Base-by-base conservation (phyloP, 1,139 yeast genomes). In the Tardiomyces digboiensis region DNA sequence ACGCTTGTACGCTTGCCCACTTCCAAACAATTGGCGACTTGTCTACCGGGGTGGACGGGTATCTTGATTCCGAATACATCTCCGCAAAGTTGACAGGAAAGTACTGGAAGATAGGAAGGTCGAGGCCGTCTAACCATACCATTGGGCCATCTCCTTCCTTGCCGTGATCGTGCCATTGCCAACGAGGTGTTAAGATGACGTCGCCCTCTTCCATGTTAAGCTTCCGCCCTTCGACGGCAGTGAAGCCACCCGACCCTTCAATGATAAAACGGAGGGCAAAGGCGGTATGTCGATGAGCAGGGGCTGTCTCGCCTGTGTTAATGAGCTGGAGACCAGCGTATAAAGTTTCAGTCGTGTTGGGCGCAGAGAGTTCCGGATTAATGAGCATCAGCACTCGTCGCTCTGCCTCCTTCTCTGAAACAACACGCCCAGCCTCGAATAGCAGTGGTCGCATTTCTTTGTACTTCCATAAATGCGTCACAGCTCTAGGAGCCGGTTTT, bases 121-220 rank as follows among this genome's bases (percentile, higher is more conserved):
- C 60, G 8, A 56, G 48, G 10, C 60, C 60, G 39, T 56, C 60
- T 8, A 56, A 47, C 60, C 60, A 56, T 36, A 56, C 52, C 59
- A 56, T 56, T 6, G 59, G 56, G n/a, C 58, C 59, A 19, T 42
- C 38, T 6, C 60, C 60, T 36, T 56, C 59, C 39, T 56, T 56
- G 16, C 60, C 60, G 36, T 56, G 60, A 46, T 56, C 60, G 41
- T 56, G 60, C 60, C 60, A 56, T n/a, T 50, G 46, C 58, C 58
- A 54, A 33, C 60, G 47, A 20, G 60, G 60, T 20, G 60, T 56
- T n/a, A 56, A 42, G 39, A 56, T 54, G 18, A 56, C 58, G 44
- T 56, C 60, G 16, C 60, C 60, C 36, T 50, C 44, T 29, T 51
- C 49, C 59, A 56, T 56, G 40, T 52, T 50, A 36, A 56, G 44